Percentiles rank a stretch among this genome's conserved stretches.
Conservation (phyloP, 2,329 filamentous ascomycete genomes). For the Fusarium napiforme region DNA sequence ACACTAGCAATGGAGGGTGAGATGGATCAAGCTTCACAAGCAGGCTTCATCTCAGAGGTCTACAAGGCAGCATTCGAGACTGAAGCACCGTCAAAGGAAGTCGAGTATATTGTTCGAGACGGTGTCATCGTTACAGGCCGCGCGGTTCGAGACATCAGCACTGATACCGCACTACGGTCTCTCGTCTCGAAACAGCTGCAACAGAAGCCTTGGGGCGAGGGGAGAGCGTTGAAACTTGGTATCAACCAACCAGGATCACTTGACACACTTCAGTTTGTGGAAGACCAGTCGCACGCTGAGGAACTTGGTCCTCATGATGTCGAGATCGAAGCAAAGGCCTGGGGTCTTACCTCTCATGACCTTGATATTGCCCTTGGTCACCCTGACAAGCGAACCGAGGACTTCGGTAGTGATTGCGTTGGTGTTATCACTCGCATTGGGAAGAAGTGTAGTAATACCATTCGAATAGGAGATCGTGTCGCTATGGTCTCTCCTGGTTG, state of each 20-base stretch:
- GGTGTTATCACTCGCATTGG: neutral
- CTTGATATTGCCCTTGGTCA: neutral
- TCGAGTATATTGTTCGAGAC: neutral
- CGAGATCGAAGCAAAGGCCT: neutral
- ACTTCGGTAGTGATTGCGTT: neutral
- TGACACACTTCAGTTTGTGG: neutral
- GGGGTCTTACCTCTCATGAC: neutral
- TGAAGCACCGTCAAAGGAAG: neutral
- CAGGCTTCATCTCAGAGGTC: neutral
- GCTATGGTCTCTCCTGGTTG: neutral
- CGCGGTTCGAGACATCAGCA: neutral
- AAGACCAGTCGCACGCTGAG: accelerated
- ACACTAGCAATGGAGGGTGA: neutral
- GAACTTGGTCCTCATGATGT: neutral
- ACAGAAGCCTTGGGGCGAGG: neutral
- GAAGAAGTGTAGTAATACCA: accelerated
- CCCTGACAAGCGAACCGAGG: neutral
- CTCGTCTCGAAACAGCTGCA: neutral
- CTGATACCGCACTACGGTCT: neutral
- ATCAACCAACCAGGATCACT: neutral
- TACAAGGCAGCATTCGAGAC: neutral
- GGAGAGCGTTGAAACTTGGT: neutral
- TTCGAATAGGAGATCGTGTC: neutral
- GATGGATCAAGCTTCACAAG: accelerated
- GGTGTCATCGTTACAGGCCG: neutral